Evolutionary conservation across 2,329 filamentous ascomycete genomes (phyloP), one percentile per base, ranked within the genome.

Genomic region (Claviceps citrina): DNA sequence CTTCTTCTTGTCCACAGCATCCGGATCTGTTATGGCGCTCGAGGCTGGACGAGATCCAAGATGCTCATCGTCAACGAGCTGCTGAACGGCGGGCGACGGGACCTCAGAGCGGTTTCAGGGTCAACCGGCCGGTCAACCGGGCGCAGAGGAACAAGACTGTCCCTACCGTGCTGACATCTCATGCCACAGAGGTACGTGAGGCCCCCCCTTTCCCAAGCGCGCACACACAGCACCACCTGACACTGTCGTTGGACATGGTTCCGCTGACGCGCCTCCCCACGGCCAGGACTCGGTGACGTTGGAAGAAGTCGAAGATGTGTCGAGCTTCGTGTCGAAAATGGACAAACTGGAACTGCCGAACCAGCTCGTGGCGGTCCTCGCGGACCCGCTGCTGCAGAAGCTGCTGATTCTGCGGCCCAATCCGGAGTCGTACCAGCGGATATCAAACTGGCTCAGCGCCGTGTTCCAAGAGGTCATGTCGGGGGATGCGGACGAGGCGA

Each of bases 301-400:
- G 5, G 84, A 93, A 53, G 85, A 93, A 52, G 75, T 93, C 40
- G 80, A 85, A 49, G 78, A 68, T 44, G 76, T 77, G 10, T 65
- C 75, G 19, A 68, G 74, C 37, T 79, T 93, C 44, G 78, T 85
- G 5, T 70, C 73, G 33, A 81, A 73, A 42, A 59, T 93, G 7
- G 84, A 93, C 49, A 81, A 71, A 47, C 77, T 93, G 20, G 82
- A 91, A 56, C 63, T 86, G 31, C 85, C 85, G 0, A 86, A 82
- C 46, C 85, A 93, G 57, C 66, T 93, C 2, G 76, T 86, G 31
- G 82, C 85, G 5, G 76, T 83, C 4, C 63, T 93, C 12, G 73
- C 72, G 2, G 82, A 93, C 51, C 80, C 80, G 3, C 64, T 93
- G 24, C 69, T 89, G 1, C 84, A 89, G 54, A 91, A 89, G 53